Base-by-base conservation (phyloP, 2,329 filamentous ascomycete genomes). In the Ramularia collo-cygni region DNA sequence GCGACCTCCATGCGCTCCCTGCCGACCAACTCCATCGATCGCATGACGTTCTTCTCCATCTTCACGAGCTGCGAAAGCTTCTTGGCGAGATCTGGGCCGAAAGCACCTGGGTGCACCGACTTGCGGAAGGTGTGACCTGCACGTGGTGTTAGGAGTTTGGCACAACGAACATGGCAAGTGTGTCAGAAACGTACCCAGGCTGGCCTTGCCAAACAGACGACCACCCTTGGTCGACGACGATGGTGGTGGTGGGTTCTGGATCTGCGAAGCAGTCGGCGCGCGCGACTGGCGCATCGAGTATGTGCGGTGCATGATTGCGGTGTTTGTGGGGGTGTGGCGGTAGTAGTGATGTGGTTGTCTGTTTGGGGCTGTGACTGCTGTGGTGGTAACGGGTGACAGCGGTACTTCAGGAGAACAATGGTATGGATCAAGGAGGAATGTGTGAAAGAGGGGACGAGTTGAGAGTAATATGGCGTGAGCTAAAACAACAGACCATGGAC, bases 41-140 rank as follows among this genome's bases (percentile, higher is more conserved):
- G 87, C 92, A 98, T 98, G 42, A 95, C 86, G 63, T 98, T 96
- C 81, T 98, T 98, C 72, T 98, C 92, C 92, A 98, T 98, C 79
- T 98, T 98, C 50, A 98, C 92, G 38, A 98, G 78, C 71, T 94
- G 86, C 28, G 89, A 87, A 48, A 98, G 81, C 77, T 98, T 98
- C 77, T 95, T 95, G 43, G 92, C 84, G 43, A 98, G 81, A 59
- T 98, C 92, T 42, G 89, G 79, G 26, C 79, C 79, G 58, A 87
- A 88, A 55, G 83, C 81, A 53, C 84, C 85, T 49, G 84, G 83
- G 38, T 57, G 54, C 30, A 81, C 76, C 60, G 83, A 82, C 60
- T 79, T 76, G 56, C 85, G 77, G 62, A 88, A 77, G 29, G 73
- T 77, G 72, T 85, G 77, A 60, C 81, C 81, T 81, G 57, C 28